Evolutionary conservation across 306 rosid species (phyloP).

Genomic region (Prunus mongolica): DNA sequence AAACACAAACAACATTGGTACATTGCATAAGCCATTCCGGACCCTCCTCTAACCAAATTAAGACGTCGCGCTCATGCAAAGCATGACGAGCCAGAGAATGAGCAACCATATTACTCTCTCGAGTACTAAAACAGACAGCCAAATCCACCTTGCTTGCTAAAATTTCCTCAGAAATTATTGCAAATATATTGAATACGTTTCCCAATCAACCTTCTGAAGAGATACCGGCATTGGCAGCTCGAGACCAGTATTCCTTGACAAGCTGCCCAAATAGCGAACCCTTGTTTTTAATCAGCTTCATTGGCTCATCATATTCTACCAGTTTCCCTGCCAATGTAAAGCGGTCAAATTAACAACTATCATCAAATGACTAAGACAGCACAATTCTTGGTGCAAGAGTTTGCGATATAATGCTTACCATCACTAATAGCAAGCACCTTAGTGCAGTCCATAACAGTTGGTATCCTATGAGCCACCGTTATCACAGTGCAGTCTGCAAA

Average conservation of each 20-base stretch:
- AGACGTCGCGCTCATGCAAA: no score
- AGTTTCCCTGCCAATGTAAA: slow-evolving; percentile 14
- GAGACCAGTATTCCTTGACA: slow-evolving; percentile 29
- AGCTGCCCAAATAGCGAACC: not conserved
- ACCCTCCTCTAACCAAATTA: no score
- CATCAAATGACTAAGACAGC: not conserved
- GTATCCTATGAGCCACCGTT: slow-evolving; percentile 34
- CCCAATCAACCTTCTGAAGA: not conserved
- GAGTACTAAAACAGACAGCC: no score
- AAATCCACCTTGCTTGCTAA: no score
- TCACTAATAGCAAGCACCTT: slow-evolving; percentile 28
- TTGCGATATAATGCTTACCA: slow-evolving; percentile 14
- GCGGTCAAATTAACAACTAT: not conserved
- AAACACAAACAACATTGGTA: no score
- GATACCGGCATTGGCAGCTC: slow-evolving; percentile 6
- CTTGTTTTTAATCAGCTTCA: slow-evolving; percentile 18
- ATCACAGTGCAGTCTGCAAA: slow-evolving; percentile 31
- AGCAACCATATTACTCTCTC: no score
- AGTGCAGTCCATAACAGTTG: slow-evolving; percentile 31
- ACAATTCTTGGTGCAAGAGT: not conserved
- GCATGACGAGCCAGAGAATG: no score
- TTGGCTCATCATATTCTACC: slow-evolving; percentile 28
- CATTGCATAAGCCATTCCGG: no score
- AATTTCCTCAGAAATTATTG: no score
- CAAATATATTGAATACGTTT: not conserved